A percentile compares a stretch with the other conserved stretches of the same genome.
Evolutionary conservation across 1,284 basidiomycete genomes (phyloP).

Genomic region (Schizophyllum commune): DNA sequence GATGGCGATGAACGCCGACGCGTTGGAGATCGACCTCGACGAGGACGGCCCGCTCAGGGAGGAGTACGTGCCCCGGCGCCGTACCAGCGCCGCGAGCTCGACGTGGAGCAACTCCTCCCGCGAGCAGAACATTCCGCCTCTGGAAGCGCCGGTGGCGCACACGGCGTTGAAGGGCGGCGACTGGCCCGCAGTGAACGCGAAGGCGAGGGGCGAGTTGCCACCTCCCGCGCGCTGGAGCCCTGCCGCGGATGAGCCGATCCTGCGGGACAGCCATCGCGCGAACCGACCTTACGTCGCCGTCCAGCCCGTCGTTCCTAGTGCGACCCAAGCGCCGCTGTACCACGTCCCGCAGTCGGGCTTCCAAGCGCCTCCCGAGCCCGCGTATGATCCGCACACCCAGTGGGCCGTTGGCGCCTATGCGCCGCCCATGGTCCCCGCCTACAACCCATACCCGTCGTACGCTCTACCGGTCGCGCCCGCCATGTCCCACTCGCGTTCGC

Average conservation of each 20-base stretch:
- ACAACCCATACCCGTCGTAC: slow-evolving; percentile 35
- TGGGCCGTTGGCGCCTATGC: slow-evolving; percentile 32
- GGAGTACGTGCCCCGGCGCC: slow-evolving; percentile 69
- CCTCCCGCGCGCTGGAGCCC: slow-evolving; percentile 78
- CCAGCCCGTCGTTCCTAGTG: slow-evolving; percentile 36
- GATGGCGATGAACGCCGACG: slow-evolving; percentile 33
- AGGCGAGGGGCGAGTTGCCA: slow-evolving; percentile 39
- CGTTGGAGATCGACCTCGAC: slow-evolving; percentile 67
- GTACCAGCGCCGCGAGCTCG: slow-evolving; percentile 32
- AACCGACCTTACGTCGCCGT: slow-evolving; percentile 58
- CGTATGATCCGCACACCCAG: slow-evolving; percentile 26
- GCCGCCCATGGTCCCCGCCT: slow-evolving; percentile 29
- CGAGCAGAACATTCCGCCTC: slow-evolving; percentile 11
- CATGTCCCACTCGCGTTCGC: slow-evolving; percentile 47
- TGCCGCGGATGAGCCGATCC: slow-evolving; percentile 63
- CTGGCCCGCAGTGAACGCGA: slow-evolving; percentile 11
- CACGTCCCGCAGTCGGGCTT: slow-evolving; percentile 11
- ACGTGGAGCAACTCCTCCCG: slow-evolving; percentile 18
- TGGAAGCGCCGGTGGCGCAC: slow-evolving; percentile 4
- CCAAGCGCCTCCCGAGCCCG: slow-evolving; percentile 24
- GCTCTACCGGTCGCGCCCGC: slow-evolving; percentile 27
- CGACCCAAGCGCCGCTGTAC: slow-evolving; percentile 17
- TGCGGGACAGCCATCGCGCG: slow-evolving; percentile 39
- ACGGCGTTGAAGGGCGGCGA: not conserved
- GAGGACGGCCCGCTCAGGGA: slow-evolving; percentile 73